Evolutionary conservation across 495 filamentous ascomycete species (phyloP), one percentile per base, ranked within the genome.

Genomic region (Tirmania nivea): DNA sequence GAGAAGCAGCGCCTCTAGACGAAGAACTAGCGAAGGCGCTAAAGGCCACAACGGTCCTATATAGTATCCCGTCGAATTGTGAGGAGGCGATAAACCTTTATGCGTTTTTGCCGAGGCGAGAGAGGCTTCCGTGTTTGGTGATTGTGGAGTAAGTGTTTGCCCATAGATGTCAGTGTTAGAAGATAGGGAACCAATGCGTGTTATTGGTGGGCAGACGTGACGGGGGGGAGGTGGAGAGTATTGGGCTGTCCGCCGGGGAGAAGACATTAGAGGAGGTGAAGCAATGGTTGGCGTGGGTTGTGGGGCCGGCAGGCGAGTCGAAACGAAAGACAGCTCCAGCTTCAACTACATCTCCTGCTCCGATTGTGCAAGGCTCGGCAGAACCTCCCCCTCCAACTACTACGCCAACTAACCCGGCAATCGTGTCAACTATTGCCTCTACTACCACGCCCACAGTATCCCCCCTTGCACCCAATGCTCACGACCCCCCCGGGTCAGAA

Each of bases 51-150:
- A 73, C 83, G 11, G 70, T 96, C 19, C 59, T 79, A 16, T 70
- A 95, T 21, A 75, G 79, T 51, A 71, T 95, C 11, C 66, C 68
- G 20, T 75, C 78, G 17, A 82, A 78, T 10, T 86, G 79, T 12
- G 72, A 78, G 54, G 89, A 94, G 68, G 86, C 85, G 12, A 76
- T 75, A 2, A 90, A 82, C 58, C 70, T 96, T 7, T 73, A 80
- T 5, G 83, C 84, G 4, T 80, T 94, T 61, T 93, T 81, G 60
- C 83, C 84, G 0, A 66, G 94, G 8, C 70, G 4, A 8, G 17
- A 74, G 1, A 76, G 75, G 51, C 78, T 78, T 48, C 90, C 89
- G 0, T 78, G 83, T 6, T 65, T 92, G 1, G 72, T 94, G 10
- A 66, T 93, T 7, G 86, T 95, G 54, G 72, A 74, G 81, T 84